Evolutionary conservation across 140 eudicot genomes (phyloP), one percentile per base, ranked within the genome.

Genomic region (Ambrosia hybrid): DNA sequence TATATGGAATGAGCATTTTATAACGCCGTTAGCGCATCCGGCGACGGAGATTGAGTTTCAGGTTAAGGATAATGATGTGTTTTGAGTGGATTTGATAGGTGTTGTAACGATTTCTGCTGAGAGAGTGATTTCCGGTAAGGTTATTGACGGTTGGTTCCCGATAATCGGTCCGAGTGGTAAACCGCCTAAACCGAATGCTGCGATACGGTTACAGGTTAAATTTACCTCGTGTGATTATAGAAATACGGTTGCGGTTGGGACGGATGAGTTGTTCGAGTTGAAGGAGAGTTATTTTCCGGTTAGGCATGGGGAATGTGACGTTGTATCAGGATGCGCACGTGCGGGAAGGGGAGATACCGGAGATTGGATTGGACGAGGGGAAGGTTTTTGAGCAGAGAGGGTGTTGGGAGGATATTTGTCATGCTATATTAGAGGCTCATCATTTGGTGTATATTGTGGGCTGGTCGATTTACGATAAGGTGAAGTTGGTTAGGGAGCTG

Each of bases 1-100:
- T 4, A 39, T 59, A 4, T 89, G 98, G 98, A 71, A 92, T 66
- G 98, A 92, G 78, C 91, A 89, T 73, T 89, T 83, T 26, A 45
- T 52, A 5, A 78, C 87, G 65, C 96, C 92, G 43, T 64, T 92
- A 10, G 95, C 98, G 33, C 98, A 92, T 63, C 96, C 98, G 6
- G 95, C 76, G 0, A 70, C 91, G 1, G 79, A 74, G 11, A 79
- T 92, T 6, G 94, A 90, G 66, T 94, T 94, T 51, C 82, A 79
- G 57, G 26, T 21, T 21, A 21, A 21, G 26, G 26, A 21, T 21
- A 21, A 21, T 21, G 26, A 94, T 43, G 59, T 85, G 0, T 86
- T 94, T 39, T 97, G 99, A 5, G 97, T 92, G 14, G 94, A 94
- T 9, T 71, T 76, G 39, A 90, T 94, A 21, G 26, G 26, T 21